Evolutionary conservation across 2,329 filamentous ascomycete genomes (phyloP).

Genomic region (Stachybotrys echinatus): DNA sequence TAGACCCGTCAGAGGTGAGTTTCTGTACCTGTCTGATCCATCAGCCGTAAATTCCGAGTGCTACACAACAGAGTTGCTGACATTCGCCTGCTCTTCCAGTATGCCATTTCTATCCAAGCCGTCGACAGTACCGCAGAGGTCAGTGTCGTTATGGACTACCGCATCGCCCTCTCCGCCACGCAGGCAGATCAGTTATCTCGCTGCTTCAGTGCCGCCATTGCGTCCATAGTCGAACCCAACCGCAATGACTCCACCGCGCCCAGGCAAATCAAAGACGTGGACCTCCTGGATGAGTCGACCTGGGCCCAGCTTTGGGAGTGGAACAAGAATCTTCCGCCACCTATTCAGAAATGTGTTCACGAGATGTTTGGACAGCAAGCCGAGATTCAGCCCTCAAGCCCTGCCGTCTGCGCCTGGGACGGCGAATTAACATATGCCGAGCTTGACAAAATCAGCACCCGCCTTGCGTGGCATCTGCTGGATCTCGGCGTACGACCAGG

Average conservation of each 20-base stretch:
- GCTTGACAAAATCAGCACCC: slow-evolving; percentile 4
- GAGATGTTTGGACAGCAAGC: not conserved
- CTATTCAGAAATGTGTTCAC: not conserved
- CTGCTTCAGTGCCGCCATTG: no score
- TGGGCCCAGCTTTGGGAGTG: no score
- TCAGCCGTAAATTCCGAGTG: not conserved
- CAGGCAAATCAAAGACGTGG: not conserved
- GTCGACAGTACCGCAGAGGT: not conserved
- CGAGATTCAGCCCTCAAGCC: not conserved
- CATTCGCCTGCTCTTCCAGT: not conserved
- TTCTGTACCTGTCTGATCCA: not conserved
- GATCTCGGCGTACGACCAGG: slow-evolving; percentile 8
- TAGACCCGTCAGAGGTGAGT: no score
- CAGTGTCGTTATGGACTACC: slow-evolving; percentile 2
- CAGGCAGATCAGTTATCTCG: no score
- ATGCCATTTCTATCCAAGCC: not conserved
- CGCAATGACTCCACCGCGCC: not conserved
- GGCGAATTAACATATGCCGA: not conserved
- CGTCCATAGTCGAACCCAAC: slow-evolving; percentile 1
- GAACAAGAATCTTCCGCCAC: not conserved
- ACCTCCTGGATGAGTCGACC: no score
- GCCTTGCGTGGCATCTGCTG: not conserved
- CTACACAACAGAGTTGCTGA: not conserved
- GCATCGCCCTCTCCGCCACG: no score
- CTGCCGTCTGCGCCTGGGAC: not conserved